Conservation (phyloP, 345 rosid species). For the Tarenaya hassleriana region DNA sequence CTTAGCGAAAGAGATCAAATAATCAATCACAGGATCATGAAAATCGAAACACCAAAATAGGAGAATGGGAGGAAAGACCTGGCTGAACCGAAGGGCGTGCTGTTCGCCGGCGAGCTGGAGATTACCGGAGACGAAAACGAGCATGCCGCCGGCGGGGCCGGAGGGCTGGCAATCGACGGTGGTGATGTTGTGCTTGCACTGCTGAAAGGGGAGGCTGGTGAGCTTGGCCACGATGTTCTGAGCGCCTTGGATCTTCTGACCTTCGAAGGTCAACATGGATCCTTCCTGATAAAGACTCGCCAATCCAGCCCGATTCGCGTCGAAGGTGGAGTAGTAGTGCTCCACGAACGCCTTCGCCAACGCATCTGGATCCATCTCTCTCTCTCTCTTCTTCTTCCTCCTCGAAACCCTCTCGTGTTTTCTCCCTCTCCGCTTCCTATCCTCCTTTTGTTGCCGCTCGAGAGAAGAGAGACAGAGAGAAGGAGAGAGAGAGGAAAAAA, state of each 20-base stretch:
- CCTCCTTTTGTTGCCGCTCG: too few species aligned
- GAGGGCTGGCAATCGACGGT: constrained; percentile 98
- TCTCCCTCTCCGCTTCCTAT: too few species aligned
- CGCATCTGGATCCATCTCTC: constrained; percentile 73
- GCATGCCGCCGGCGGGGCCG: constrained; percentile 85
- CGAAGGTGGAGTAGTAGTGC: constrained; percentile 88
- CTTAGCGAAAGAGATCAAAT: constrained; percentile 12
- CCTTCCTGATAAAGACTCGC: constrained; percentile 70
- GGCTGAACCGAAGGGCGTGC: constrained; percentile 93
- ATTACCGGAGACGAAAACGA: constrained; percentile 85
- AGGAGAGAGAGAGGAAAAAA: too few species aligned
- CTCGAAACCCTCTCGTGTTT: too few species aligned
- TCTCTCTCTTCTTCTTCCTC: constrained; percentile 4
- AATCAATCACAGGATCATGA: neutral
- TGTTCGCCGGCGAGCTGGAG: constrained; percentile 91
- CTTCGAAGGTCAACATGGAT: constrained; percentile 91
- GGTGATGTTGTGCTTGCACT: constrained; percentile 77
- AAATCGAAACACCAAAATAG: neutral
- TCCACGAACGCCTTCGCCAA: constrained; percentile 83
- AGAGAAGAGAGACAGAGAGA: too few species aligned
- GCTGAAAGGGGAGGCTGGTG: constrained; percentile 78
- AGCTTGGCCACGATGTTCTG: constrained; percentile 78
- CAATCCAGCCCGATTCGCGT: constrained; percentile 52
- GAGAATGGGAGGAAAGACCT: constrained; percentile 37
- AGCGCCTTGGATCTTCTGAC: constrained; percentile 82